A percentile compares a stretch with the other conserved stretches of the same genome.
Evolutionary conservation across 192 early-diverging fungal genomes (phyloP).

Genomic region (Entomortierella chlamydospora): DNA sequence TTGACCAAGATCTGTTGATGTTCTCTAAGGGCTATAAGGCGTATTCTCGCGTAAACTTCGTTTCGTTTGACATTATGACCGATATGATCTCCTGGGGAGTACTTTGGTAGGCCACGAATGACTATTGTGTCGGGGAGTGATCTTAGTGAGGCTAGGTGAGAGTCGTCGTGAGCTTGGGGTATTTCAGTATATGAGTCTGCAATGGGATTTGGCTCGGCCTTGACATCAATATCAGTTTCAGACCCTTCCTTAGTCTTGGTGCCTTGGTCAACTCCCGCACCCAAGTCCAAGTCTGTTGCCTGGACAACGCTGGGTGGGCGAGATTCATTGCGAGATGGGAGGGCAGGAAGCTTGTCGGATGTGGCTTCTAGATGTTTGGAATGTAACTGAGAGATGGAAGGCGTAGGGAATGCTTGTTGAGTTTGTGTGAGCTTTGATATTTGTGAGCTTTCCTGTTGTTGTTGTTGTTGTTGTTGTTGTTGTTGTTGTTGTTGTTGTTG

Average conservation of each 20-base stretch:
- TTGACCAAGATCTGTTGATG: conserved; percentile 22
- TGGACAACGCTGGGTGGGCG: no score
- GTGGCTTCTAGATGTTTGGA: no score
- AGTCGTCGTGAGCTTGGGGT: not conserved
- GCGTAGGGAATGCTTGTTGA: no score
- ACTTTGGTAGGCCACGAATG: conserved; percentile 10
- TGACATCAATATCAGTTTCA: not conserved
- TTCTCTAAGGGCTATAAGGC: conserved; percentile 16
- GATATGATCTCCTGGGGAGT: conserved; percentile 10
- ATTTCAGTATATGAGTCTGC: not conserved
- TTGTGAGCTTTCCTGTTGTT: no score
- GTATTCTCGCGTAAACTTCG: conserved; percentile 18
- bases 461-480: no score
- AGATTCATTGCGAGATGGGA: not conserved
- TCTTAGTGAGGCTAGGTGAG: not conserved
- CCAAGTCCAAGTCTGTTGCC: no score
- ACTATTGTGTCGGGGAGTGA: conserved; percentile 1
- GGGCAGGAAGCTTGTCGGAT: no score
- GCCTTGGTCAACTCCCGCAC: no score
- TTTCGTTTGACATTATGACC: conserved; percentile 11
- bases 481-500: conserved; percentile 10
- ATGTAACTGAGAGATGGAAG: no score
- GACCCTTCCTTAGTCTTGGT: not conserved
- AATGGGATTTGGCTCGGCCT: not conserved
- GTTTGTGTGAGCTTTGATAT: no score